These are phyloP conservation scores for Fusarium duplospermum DNA, from an alignment of 2,329 filamentous ascomycete species.

Conservation along the genomic window DNA sequence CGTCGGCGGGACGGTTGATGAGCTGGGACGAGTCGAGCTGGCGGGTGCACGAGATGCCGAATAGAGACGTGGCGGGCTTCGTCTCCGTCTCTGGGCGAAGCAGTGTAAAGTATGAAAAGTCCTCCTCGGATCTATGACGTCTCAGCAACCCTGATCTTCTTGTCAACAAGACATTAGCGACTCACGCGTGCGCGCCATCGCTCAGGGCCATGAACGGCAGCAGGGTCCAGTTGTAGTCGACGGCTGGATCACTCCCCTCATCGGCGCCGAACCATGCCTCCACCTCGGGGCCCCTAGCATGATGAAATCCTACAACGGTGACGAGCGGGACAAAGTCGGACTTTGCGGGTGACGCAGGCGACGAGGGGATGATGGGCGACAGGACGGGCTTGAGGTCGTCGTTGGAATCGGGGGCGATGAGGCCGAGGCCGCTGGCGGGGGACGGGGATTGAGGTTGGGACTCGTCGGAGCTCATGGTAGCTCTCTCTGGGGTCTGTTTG, in stretches of 20 bases:
- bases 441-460: constrained; percentile 22
- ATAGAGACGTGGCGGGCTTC: constrained; percentile 80
- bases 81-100: constrained; percentile 69
- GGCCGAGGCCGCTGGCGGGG: constrained; percentile 32
- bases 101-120: constrained; percentile 98
- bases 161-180: constrained; percentile 30
- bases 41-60: constrained; percentile 94
- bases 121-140: constrained; percentile 81
- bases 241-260: constrained; percentile 81
- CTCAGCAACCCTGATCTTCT: constrained; percentile 26
- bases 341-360: constrained; percentile 46
- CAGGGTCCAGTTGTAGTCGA: constrained; percentile 88
- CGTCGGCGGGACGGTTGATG: constrained; percentile 83
- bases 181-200: constrained; percentile 93
- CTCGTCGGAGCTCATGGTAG: constrained; percentile 48
- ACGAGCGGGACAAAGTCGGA: constrained; percentile 74
- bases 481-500: neutral
- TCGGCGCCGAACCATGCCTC: constrained; percentile 88
- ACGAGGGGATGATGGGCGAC: constrained; percentile 48
- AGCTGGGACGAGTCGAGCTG: constrained; percentile 86
- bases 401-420: constrained; percentile 35
- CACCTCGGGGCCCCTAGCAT: constrained; percentile 90
- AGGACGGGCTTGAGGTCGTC: constrained; percentile 46
- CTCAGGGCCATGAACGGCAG: constrained; percentile 97
- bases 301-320: constrained; percentile 85